Base-by-base conservation (phyloP, 257 asterid species). In the Hygrophila difformis region DNA sequence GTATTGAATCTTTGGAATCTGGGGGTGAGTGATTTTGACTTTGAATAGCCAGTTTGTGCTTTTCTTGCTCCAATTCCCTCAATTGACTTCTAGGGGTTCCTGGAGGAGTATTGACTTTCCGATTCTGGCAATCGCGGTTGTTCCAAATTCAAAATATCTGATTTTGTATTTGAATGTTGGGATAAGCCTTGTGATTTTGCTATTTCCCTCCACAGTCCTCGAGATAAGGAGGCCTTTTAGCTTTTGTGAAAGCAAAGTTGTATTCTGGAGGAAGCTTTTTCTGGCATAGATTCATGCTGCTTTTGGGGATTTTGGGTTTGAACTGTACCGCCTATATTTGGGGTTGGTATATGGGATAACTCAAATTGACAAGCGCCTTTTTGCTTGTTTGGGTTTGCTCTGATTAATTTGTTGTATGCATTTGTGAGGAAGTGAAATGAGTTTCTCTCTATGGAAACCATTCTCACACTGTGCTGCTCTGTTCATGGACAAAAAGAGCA, bases 401-500 rank as follows among this genome's bases (percentile, higher is more conserved):
- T 12, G 13, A 4, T n/a, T n/a, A 20, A 6, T 22, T 2, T n/a
- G n/a, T n/a, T n/a, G n/a, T n/a, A 8, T 3, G 29, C 26, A 52
- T 6, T 55, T 18, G 12, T 22, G 16, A 36, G 33, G 15, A 26
- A 21, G 18, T 8, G 26, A 40, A 49, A 91, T 91, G 99, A 95
- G 82, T 91, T 61, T 91, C 72, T 74, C 95, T 68, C 79, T 91
- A 63, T 91, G 97, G 99, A 91, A 91, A 73, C 95, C 99, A 62
- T 59, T 91, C 57, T 86, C 96, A 59, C 96, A 78, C 67, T 91
- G 95, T 63, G 99, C 95, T 69, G 59, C 95, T 67, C 77, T 91
- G 61, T 69, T 91, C 24, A 59, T 91, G 81, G 98, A 79, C 76
- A 91, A 86, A 59, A 86, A 84, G 87, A 72, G 94, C 87, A 72